A percentile compares a stretch with the other conserved stretches of the same genome.
phyloP scores from a whole-genome alignment of 2,329 filamentous ascomycete genomes.

The Colletotrichum musicola region DNA sequence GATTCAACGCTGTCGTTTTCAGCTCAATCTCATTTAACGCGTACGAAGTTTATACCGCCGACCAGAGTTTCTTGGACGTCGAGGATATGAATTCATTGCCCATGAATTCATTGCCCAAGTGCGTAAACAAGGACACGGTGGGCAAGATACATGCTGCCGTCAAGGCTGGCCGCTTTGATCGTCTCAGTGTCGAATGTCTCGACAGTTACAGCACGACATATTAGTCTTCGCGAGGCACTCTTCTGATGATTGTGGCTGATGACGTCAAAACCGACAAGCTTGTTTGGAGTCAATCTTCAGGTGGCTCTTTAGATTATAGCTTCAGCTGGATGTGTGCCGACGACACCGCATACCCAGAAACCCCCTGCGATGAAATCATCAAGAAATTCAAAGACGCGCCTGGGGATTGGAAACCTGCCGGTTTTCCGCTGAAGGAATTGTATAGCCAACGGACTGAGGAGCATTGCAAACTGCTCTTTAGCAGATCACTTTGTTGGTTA shows the following conservation, averaged over 20 bases:
- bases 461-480: conserved; percentile 8
- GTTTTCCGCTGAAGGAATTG: background rate
- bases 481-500: background rate
- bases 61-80: no score
- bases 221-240: background rate
- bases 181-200: background rate
- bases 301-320: no score
- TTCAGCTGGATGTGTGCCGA: background rate
- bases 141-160: background rate
- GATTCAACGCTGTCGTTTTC: conserved; percentile 3
- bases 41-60: background rate
- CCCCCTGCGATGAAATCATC: background rate
- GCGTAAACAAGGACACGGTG: no score
- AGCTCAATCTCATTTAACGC: background rate
- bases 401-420: no score
- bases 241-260: background rate
- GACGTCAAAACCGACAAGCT: no score
- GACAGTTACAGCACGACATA: background rate
- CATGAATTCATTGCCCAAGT: background rate
- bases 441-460: background rate
- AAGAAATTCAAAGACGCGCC: background rate
- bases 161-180: background rate
- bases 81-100: background rate
- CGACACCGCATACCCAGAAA: background rate
- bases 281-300: no score